Evolutionary conservation across 2,329 filamentous ascomycete genomes (phyloP), one percentile per base, ranked within the genome.

Genomic region (Phyllosticta capitalensis): DNA sequence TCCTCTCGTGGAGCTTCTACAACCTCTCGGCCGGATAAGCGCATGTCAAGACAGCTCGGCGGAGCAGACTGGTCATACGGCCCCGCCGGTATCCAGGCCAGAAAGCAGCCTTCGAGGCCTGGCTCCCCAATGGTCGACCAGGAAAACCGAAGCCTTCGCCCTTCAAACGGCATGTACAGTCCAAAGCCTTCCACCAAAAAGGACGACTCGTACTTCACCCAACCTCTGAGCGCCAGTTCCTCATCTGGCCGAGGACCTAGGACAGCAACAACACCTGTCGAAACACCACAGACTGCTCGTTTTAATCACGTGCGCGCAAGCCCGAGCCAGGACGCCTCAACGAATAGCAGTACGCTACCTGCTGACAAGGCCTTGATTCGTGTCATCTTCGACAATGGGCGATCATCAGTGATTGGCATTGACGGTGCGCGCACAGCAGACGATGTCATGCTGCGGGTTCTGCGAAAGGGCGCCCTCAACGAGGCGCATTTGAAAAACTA

Each of bases 401-500:
- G 91, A 63, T 95, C 91, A 54, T 96, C 95, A 69, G 92, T 96
- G 22, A 86, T 99, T 68, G 94, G 94, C 72, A 91, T 97, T 65
- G 88, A 90, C 64, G 89, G 89, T 64, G 96, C 92, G 79, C 91
- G 86, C 69, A 94, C 88, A 5, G 89, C 90, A 62, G 94, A 96
- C 68, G 91, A 97, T 65, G 89, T 97, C 56, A 92, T 96, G 79
- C 82, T 91, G 52, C 88, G 90, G 62, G 95, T 94, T 0, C 76
- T 97, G 52, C 85, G 88, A 65, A 97, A 97, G 72, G 89, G 96
- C 64, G 85, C 86, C 49, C 81, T 96, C 28, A 89, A 91, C 21
- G 91, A 96, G 69, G 89, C 92, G 63, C 91, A 96, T 68, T 89
- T 94, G 71, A 85, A 91, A 67, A 96, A 95, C 69, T 97, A 96